Percentiles rank a stretch among this genome's conserved stretches.
These are phyloP conservation scores for Staphylotrichum longicolle DNA, from an alignment of 495 filamentous ascomycete genomes.

Conservation along the genomic window DNA sequence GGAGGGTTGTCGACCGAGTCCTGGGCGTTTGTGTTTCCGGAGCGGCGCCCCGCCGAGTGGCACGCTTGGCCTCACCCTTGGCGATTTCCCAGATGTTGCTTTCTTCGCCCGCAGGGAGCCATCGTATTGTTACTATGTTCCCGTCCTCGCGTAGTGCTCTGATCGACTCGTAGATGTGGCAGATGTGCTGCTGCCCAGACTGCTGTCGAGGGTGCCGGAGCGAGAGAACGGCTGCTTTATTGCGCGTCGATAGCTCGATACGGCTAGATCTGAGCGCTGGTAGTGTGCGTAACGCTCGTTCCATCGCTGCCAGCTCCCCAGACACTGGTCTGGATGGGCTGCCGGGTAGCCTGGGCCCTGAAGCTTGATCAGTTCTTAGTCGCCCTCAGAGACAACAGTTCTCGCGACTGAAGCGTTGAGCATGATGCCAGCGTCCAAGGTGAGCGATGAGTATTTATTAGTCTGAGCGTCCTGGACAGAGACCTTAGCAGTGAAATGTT, in stretches of 20 bases:
- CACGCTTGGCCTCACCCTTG: neutral
- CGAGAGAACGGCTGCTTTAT: slow-evolving; percentile 4
- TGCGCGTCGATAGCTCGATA: slow-evolving; percentile 5
- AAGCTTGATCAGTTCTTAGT: too few relatives aligned
- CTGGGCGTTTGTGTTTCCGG: neutral
- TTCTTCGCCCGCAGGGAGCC: neutral
- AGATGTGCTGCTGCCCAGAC: neutral
- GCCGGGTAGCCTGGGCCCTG: too few relatives aligned
- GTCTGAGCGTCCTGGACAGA: too few relatives aligned
- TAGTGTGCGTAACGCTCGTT: neutral
- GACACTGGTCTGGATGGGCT: too few relatives aligned
- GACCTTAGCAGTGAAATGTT: too few relatives aligned
- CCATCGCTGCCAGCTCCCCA: too few relatives aligned
- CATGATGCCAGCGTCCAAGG: too few relatives aligned
- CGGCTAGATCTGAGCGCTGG: neutral
- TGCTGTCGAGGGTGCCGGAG: slow-evolving; percentile 2
- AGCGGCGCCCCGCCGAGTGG: neutral
- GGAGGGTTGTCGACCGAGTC: neutral
- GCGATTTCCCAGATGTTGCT: neutral
- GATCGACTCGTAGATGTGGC: neutral
- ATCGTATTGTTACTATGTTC: slow-evolving; percentile 3
- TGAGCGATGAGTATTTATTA: too few relatives aligned
- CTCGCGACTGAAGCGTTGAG: too few relatives aligned
- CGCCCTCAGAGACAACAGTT: too few relatives aligned
- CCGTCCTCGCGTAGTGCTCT: neutral